Conservation (phyloP, 371 early-diverging fungal species). For the Lichtheimia corymbifera region DNA sequence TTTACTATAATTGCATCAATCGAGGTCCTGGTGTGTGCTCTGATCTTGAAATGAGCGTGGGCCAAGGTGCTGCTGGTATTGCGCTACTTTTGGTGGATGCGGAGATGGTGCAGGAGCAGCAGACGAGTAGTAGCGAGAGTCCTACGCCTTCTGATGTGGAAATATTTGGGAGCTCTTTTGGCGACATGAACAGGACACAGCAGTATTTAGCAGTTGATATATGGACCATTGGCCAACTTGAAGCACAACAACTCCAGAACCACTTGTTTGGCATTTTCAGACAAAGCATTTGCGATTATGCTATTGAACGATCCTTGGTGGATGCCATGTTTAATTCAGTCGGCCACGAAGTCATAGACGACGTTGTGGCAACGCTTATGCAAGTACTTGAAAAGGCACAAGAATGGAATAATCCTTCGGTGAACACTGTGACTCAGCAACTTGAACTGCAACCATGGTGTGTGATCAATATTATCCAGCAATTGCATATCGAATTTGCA, state of each 20-base stretch:
- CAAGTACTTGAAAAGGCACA: slow-evolving; percentile 46
- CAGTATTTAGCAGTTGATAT: slow-evolving; percentile 56
- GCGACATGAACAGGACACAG: neutral
- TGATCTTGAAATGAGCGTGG: slow-evolving; percentile 64
- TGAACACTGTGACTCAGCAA: slow-evolving; percentile 39
- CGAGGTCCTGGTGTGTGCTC: slow-evolving; percentile 46
- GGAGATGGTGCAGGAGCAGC: neutral
- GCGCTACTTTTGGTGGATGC: slow-evolving; percentile 6
- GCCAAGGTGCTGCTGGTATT: slow-evolving; percentile 73
- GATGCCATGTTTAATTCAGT: neutral
- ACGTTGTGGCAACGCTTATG: neutral
- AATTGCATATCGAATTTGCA: slow-evolving; percentile 31
- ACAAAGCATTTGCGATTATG: slow-evolving; percentile 72
- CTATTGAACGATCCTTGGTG: slow-evolving; percentile 57
- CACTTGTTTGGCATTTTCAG: slow-evolving; percentile 53
- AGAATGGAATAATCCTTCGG: slow-evolving; percentile 56
- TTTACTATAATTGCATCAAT: slow-evolving; percentile 47
- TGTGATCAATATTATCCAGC: slow-evolving; percentile 35
- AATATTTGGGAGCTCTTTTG: neutral
- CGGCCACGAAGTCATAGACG: neutral
- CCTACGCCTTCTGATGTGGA: neutral
- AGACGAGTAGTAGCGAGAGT: no score
- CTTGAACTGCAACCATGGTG: slow-evolving; percentile 40
- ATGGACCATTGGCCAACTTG: slow-evolving; percentile 72
- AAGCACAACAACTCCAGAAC: slow-evolving; percentile 50